A percentile compares a stretch with the other conserved stretches of the same genome.
These are phyloP conservation scores for Amanita exitialis DNA, from an alignment of 768 basidiomycete species.

Conservation along the genomic window DNA sequence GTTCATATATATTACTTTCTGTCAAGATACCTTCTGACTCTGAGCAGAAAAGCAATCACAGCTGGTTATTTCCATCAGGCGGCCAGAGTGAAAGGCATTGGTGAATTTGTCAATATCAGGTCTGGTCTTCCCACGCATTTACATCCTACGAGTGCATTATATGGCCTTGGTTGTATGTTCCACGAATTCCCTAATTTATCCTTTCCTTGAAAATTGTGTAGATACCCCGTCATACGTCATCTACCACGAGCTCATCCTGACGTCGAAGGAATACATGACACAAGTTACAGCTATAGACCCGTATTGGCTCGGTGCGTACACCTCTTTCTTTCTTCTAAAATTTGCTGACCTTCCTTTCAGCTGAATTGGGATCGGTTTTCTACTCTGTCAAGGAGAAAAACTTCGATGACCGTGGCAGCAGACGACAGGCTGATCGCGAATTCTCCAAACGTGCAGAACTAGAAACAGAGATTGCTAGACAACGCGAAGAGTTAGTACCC, in stretches of 20 bases:
- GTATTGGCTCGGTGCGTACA: constrained; percentile 81
- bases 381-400: constrained; percentile 98
- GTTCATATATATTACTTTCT: constrained; percentile 22
- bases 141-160: constrained; percentile 94
- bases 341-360: constrained; percentile 27
- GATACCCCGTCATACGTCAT: constrained; percentile 95
- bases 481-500: constrained; percentile 60
- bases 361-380: constrained; percentile 92
- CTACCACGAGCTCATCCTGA: constrained; percentile 93
- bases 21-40: not conserved
- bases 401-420: constrained; percentile 81
- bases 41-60: constrained; percentile 82
- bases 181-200: not conserved
- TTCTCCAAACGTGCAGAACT: constrained; percentile 88
- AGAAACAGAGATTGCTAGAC: constrained; percentile 83
- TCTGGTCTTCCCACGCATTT: constrained; percentile 92
- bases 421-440: constrained; percentile 75
- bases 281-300: constrained; percentile 98
- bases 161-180: constrained; percentile 88
- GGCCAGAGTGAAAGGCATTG: constrained; percentile 95
- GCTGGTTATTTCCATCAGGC: constrained; percentile 99
- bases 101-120: constrained; percentile 96
- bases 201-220: constrained; percentile 19
- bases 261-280: constrained; percentile 97
- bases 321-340: not conserved